These are phyloP conservation scores for Monilinia laxa DNA, from an alignment of 2,329 filamentous ascomycete genomes.

Conservation along the genomic window DNA sequence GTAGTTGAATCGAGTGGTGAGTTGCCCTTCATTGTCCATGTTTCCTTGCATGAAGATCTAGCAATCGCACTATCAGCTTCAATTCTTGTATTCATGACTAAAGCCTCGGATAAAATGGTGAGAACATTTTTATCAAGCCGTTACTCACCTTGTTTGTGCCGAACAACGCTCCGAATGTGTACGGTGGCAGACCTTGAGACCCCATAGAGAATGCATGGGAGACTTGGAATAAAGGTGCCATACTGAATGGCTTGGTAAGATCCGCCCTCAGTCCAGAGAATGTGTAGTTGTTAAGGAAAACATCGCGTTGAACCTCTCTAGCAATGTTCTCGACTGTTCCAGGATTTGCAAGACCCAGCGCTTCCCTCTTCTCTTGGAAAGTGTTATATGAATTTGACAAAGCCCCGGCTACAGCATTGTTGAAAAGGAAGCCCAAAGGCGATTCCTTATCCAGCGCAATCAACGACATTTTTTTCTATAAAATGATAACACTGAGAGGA, in stretches of 20 bases:
- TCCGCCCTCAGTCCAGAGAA: conserved; percentile 96
- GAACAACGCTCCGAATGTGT: conserved; percentile 91
- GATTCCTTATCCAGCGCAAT: conserved; percentile 43
- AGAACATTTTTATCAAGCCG: neutral
- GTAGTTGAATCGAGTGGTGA: conserved; percentile 90
- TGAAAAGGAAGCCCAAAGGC: conserved; percentile 65
- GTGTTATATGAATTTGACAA: conserved; percentile 75
- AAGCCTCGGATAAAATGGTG: neutral
- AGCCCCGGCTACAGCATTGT: conserved; percentile 69
- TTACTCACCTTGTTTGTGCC: conserved; percentile 81
- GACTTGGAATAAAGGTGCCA: conserved; percentile 91
- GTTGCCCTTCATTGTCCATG: conserved; percentile 85
- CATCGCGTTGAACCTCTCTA: conserved; percentile 92
- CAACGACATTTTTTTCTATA: conserved; percentile 34
- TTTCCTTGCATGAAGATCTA: conserved; percentile 96
- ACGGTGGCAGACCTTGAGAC: conserved; percentile 83
- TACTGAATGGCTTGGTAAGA: conserved; percentile 93
- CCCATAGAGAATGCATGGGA: conserved; percentile 97
- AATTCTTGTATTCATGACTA: neutral
- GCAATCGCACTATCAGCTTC: conserved; percentile 30
- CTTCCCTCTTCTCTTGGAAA: conserved; percentile 82
- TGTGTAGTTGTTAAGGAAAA: conserved; percentile 93
- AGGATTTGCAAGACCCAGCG: conserved; percentile 86
- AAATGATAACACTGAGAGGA: conserved; percentile 9
- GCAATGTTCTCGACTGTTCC: conserved; percentile 87